Base-by-base conservation (phyloP, 805 yeast species). In the Lachancea dasiensis region DNA sequence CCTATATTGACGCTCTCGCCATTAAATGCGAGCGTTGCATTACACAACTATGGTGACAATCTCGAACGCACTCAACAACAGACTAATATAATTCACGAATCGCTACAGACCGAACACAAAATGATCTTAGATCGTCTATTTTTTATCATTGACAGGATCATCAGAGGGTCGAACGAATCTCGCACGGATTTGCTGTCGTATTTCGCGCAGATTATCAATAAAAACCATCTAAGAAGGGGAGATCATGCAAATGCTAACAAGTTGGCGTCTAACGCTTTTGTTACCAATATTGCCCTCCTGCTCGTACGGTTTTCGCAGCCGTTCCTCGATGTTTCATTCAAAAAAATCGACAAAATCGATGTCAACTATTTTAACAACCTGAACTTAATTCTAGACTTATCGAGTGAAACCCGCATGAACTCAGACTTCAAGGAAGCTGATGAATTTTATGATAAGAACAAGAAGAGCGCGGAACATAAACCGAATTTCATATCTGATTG, bases 401-500 rank as follows among this genome's bases (percentile, higher is more conserved):
- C 59, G 4, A 95, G 86, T 31, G 97, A 92, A 56, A 81, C 97
- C 4, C 77, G 92, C 52, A 69, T 86, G 14, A 80, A 84, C 48
- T 73, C 95, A 2, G 83, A 92, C 23, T 69, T 74, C 31, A 72
- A 72, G 40, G 92, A 84, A 50, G 81, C 86, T 4, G 70, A 70
- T 34, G 77, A 73, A 34, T 77, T 73, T 49, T 75, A 73, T 51
- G 61, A 69, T 5, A 50, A 61, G 2, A 57, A 63, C 25, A 63
- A 62, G 27, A 56, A 65, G 9, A 54, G 59, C n/a, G 60, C 48
- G 1, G 60, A 53, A n/a, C 44, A 44, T 24, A 55, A 59, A 44
- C 57, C 71, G 20, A 90, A 92, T 52, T 92, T 92, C 57, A 86
- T 92, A n/a, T 79, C 95, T 6, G 92, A 90, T 48, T 81, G 95